phyloP scores from a whole-genome alignment of 1,284 basidiomycete genomes.

The Leccinum fallax region DNA sequence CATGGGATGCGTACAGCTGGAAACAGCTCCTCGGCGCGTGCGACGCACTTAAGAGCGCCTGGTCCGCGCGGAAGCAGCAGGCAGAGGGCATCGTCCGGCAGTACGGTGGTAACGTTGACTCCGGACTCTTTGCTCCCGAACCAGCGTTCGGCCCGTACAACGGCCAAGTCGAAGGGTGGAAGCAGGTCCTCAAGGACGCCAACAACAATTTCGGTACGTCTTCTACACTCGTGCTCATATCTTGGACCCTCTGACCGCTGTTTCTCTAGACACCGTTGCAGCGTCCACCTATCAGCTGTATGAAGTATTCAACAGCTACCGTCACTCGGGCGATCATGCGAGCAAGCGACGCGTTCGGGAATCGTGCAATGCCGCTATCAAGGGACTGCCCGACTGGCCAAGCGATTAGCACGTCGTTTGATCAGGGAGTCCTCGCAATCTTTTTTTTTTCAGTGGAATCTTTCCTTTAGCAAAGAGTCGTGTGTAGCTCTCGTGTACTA shows the following conservation, averaged over 20 bases:
- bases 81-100: conserved; percentile 43
- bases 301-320: conserved; percentile 59
- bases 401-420: conserved; percentile 19
- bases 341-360: conserved; percentile 62
- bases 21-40: conserved; percentile 55
- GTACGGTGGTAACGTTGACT: conserved; percentile 35
- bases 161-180: conserved; percentile 47
- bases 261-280: conserved; percentile 48
- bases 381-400: conserved; percentile 61
- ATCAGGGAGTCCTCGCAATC: neutral
- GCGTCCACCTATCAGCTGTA: conserved; percentile 62
- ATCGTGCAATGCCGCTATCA: conserved; percentile 60
- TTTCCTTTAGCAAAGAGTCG: neutral
- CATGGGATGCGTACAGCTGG: conserved; percentile 61
- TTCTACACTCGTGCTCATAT: neutral
- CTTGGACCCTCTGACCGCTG: neutral
- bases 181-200: conserved; percentile 56
- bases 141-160: conserved; percentile 31
- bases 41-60: conserved; percentile 54
- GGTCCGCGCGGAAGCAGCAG: conserved; percentile 52
- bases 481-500: conserved; percentile 8
- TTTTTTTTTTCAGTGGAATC: neutral
- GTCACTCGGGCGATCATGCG: conserved; percentile 56
- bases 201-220: conserved; percentile 48
- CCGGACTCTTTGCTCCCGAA: conserved; percentile 27